phyloP scores from a whole-genome alignment of 257 asterid species.

The Ophiorrhiza pumila region DNA sequence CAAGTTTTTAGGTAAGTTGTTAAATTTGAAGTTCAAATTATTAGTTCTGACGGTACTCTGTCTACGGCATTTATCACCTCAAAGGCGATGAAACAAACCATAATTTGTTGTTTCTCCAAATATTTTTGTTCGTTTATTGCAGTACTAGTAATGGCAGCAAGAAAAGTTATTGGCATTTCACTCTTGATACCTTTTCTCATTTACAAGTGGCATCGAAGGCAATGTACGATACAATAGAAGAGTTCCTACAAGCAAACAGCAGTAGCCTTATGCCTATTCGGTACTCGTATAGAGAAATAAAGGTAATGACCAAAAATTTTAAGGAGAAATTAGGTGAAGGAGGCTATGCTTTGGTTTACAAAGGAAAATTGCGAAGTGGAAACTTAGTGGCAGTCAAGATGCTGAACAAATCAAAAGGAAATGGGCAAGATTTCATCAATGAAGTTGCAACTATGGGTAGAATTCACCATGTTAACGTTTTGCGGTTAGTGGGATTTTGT shows the following conservation, averaged over 20 bases:
- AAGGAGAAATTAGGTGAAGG: no score
- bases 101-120: no score
- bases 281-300: background rate
- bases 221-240: background rate
- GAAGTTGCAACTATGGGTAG: background rate
- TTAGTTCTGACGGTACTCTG: background rate
- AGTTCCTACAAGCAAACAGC: background rate
- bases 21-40: no score
- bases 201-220: background rate
- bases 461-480: constrained; percentile 1
- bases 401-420: background rate
- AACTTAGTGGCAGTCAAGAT: background rate
- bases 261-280: background rate
- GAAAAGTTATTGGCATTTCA: background rate
- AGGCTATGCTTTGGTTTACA: background rate
- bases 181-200: background rate
- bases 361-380: background rate
- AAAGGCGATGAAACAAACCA: background rate
- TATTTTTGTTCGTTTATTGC: background rate
- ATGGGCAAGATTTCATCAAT: background rate
- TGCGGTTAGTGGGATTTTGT: background rate
- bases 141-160: background rate
- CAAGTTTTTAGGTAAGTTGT: background rate
- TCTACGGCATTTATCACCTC: background rate
- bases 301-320: background rate